Conservation (phyloP, 208 protist species). For the Leishmania martiniquensis region DNA sequence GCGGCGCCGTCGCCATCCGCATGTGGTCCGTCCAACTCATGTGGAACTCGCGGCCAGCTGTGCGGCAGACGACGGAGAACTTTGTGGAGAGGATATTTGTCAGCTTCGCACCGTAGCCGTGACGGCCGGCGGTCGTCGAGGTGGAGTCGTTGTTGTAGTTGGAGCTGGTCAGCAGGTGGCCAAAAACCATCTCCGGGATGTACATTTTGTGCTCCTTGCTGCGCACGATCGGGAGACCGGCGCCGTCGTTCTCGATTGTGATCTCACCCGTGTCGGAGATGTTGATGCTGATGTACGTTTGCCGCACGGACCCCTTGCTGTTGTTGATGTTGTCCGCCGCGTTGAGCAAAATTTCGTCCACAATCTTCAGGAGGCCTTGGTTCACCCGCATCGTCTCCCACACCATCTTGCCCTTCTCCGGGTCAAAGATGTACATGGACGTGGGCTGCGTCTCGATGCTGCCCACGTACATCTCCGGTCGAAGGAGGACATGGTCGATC, state of each 20-base stretch:
- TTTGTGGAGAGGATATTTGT: slow-evolving; percentile 99
- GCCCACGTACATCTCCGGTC: slow-evolving; percentile 98
- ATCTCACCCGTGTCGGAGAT: slow-evolving; percentile 92
- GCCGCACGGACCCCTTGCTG: slow-evolving; percentile 43
- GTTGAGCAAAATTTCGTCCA: slow-evolving; percentile 99
- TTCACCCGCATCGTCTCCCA: slow-evolving; percentile 94
- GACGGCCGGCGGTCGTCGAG: slow-evolving; percentile 94
- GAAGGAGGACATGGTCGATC: slow-evolving; percentile 97
- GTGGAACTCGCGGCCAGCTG: slow-evolving; percentile 88
- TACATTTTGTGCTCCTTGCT: slow-evolving; percentile 94
- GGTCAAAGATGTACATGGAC: slow-evolving; percentile 92
- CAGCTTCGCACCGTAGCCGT: slow-evolving; percentile 98
- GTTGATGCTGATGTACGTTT: slow-evolving; percentile 92
- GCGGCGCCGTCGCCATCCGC: slow-evolving; percentile 90
- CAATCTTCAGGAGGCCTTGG: slow-evolving; percentile 97
- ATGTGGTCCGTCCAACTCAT: slow-evolving; percentile 98
- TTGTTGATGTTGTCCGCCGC: slow-evolving; percentile 97
- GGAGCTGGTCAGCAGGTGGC: slow-evolving; percentile 95
- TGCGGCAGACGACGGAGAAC: slow-evolving; percentile 95
- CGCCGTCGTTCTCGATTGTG: slow-evolving; percentile 96
- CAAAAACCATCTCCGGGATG: slow-evolving; percentile 98
- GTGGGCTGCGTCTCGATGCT: slow-evolving; percentile 86
- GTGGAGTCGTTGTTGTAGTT: slow-evolving; percentile 97
- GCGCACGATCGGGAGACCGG: slow-evolving; percentile 92
- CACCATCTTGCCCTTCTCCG: slow-evolving; percentile 76